Conservation (phyloP, 345 rosid genomes). For the Camelina laxa region DNA sequence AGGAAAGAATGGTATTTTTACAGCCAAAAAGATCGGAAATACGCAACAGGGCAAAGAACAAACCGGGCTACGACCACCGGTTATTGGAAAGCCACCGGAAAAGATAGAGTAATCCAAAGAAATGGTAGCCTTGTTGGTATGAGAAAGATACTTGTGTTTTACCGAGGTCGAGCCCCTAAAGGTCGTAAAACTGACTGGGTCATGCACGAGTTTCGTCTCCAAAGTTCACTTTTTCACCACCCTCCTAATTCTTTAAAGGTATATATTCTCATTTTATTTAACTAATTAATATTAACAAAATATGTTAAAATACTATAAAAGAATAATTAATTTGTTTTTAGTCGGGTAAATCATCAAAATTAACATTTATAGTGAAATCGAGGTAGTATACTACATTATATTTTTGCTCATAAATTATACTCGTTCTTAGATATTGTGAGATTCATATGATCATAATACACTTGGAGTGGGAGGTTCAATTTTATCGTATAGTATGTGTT, state of each 20-base stretch:
- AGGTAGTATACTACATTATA: neutral
- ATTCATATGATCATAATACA: neutral
- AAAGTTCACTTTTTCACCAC: conserved; percentile 43
- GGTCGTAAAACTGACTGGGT: conserved; percentile 63
- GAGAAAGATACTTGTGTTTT: conserved; percentile 57
- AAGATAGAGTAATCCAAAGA: conserved; percentile 50
- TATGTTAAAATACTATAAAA: too few species aligned
- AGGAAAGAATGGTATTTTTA: conserved; percentile 59
- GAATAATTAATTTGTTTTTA: neutral
- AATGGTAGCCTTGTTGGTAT: conserved; percentile 45
- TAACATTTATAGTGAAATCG: neutral
- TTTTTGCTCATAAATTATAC: neutral
- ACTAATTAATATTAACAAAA: too few species aligned
- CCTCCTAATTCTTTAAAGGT: conserved; percentile 32
- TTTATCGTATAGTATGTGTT: neutral
- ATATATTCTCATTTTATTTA: neutral
- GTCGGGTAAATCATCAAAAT: neutral
- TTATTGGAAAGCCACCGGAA: conserved; percentile 70
- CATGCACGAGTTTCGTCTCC: conserved; percentile 68
- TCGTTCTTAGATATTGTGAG: neutral
- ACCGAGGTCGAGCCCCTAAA: conserved; percentile 60
- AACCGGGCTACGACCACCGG: conserved; percentile 61
- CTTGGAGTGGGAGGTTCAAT: neutral
- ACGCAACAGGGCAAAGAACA: conserved; percentile 58
- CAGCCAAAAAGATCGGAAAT: conserved; percentile 58